Evolutionary conservation across 371 early-diverging fungal genomes (phyloP).

Genomic region (Cladochytrium tenue): DNA sequence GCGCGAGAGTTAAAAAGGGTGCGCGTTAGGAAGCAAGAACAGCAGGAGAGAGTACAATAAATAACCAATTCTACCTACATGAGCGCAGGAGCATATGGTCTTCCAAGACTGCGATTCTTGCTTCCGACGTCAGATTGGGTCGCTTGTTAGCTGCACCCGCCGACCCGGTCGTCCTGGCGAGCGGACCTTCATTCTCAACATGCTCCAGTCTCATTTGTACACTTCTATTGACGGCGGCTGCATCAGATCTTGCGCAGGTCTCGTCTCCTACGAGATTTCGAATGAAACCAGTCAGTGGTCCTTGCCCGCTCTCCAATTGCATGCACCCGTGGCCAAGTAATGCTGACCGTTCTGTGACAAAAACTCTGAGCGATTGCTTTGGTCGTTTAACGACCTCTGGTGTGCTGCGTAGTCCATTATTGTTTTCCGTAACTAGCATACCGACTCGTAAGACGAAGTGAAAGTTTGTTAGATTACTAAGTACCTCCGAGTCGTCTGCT

Average conservation of each 20-base stretch:
- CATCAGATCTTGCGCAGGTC: slow-evolving; percentile 57
- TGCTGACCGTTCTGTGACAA: neutral
- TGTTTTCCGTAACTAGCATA: neutral
- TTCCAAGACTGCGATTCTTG: neutral
- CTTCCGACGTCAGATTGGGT: neutral
- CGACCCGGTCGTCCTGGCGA: slow-evolving; percentile 56
- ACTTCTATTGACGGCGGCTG: slow-evolving; percentile 72
- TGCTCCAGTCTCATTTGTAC: slow-evolving; percentile 82
- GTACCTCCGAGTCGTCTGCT: too few relatives aligned
- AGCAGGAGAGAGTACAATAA: too few relatives aligned
- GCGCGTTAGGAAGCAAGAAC: too few relatives aligned
- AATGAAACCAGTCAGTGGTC: neutral
- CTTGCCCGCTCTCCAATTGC: neutral
- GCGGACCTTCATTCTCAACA: slow-evolving; percentile 73
- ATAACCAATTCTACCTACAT: neutral
- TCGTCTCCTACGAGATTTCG: neutral
- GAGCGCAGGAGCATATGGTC: neutral
- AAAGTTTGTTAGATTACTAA: too few relatives aligned
- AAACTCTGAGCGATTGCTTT: slow-evolving; percentile 12
- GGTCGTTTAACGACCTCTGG: neutral
- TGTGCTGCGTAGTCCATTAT: neutral
- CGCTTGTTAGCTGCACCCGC: neutral
- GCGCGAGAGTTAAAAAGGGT: too few relatives aligned
- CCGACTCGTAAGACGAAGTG: too few relatives aligned
- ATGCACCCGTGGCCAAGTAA: neutral